Percentiles rank a stretch among this genome's conserved stretches.
Evolutionary conservation across 441 rosid species (phyloP).

Genomic region (Gossypium davidsonii): DNA sequence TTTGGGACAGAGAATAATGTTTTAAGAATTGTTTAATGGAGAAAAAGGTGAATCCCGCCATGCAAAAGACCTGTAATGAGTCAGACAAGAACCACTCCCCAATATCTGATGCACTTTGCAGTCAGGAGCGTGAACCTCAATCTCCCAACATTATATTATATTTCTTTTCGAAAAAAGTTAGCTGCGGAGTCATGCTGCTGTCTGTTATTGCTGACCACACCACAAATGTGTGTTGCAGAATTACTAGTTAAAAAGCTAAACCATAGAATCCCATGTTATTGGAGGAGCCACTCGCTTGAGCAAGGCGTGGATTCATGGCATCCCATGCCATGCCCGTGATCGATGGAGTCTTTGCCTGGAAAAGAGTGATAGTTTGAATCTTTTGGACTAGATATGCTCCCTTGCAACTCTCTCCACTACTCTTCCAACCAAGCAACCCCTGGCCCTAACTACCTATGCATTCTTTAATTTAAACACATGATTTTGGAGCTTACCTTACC

Average conservation of each 20-base stretch:
- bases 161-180: neutral
- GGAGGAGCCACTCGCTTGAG: neutral
- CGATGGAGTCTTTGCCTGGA: conserved; percentile 16
- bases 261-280: neutral
- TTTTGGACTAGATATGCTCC: neutral
- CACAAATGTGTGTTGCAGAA: neutral
- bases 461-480: neutral
- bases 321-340: conserved; percentile 12
- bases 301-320: neutral
- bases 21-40: neutral
- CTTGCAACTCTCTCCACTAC: neutral
- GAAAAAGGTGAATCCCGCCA: neutral
- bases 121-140: conserved; percentile 13
- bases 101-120: neutral
- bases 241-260: neutral
- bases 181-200: neutral
- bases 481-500: neutral
- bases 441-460: conserved; percentile 9
- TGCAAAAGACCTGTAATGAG: conserved; percentile 9
- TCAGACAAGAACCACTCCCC: neutral
- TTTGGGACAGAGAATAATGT: neutral
- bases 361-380: conserved; percentile 14
- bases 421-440: neutral
- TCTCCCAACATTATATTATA: neutral
- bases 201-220: neutral